phyloP scores from a whole-genome alignment of 1,284 basidiomycete species.

The Cryptococcus jaspeensis region DNA sequence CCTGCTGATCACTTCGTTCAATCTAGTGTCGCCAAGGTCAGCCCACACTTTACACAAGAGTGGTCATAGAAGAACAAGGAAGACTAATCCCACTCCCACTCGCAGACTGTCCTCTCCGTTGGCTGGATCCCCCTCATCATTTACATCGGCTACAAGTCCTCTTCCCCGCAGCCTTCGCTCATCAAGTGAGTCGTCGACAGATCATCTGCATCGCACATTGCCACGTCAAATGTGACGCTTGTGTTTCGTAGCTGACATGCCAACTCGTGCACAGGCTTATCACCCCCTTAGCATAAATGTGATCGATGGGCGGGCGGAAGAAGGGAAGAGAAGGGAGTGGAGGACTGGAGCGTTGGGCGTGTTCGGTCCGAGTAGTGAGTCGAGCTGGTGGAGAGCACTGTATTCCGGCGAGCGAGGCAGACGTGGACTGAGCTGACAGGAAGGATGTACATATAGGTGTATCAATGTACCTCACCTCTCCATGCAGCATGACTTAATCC shows the following conservation, averaged over 20 bases:
- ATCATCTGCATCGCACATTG: too few relatives aligned
- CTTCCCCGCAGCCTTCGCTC: conserved; percentile 85
- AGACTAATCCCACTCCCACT: not conserved
- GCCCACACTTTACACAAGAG: not conserved
- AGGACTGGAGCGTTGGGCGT: not conserved
- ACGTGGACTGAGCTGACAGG: not conserved
- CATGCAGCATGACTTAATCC: not conserved
- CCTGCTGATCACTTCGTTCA: not conserved
- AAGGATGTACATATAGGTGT: not conserved
- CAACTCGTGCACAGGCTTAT: conserved; percentile 64
- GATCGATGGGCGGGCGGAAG: not conserved
- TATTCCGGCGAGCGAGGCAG: not conserved
- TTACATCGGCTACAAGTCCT: conserved; percentile 84
- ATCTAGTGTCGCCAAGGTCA: conserved; percentile 39
- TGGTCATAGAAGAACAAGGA: not conserved
- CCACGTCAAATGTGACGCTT: not conserved
- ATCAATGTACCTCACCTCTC: conserved; percentile 3
- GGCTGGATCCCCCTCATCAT: conserved; percentile 93
- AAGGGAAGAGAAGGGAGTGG: not conserved
- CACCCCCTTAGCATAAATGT: conserved; percentile 74
- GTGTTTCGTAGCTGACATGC: not conserved
- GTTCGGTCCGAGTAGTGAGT: too few relatives aligned
- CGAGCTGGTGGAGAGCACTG: not conserved
- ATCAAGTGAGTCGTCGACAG: conserved; percentile 67
- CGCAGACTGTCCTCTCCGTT: conserved; percentile 80